These are phyloP conservation scores for Fraxinus nigra DNA, from an alignment of 305 asterid genomes.

Conservation along the genomic window DNA sequence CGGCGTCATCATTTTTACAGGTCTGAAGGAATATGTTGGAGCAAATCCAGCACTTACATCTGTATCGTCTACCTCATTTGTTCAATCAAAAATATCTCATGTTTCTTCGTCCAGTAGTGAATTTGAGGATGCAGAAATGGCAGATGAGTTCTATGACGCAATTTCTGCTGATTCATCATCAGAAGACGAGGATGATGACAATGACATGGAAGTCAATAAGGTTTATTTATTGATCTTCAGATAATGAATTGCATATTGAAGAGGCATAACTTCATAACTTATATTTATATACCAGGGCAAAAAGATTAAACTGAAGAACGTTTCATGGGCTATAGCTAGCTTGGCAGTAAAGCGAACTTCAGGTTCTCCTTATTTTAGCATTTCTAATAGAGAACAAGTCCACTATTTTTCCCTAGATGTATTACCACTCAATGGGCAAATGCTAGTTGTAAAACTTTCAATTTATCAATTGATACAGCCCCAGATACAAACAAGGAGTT, in stretches of 20 bases:
- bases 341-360: constrained; percentile 47
- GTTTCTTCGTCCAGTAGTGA: constrained; percentile 52
- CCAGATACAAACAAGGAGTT: constrained; percentile 53
- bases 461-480: constrained; percentile 39
- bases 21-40: constrained; percentile 89
- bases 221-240: constrained; percentile 12
- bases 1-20: constrained; percentile 39
- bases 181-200: constrained; percentile 60
- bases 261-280: constrained; percentile 13
- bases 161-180: constrained; percentile 66
- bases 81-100: constrained; percentile 59
- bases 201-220: constrained; percentile 47
- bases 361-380: constrained; percentile 46
- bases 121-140: constrained; percentile 62
- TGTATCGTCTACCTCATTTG: constrained; percentile 46
- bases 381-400: constrained; percentile 13
- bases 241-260: constrained; percentile 9
- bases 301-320: constrained; percentile 70
- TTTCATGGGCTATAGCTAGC: constrained; percentile 86
- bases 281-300: constrained; percentile 45
- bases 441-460: constrained; percentile 16
- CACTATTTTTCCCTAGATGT: constrained; percentile 15
- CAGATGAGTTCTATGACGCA: constrained; percentile 93
- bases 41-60: constrained; percentile 71
- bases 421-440: constrained; percentile 19